Evolutionary conservation across 768 basidiomycete species (phyloP), one percentile per base, ranked within the genome.

Genomic region (Lentinula guzmanii): DNA sequence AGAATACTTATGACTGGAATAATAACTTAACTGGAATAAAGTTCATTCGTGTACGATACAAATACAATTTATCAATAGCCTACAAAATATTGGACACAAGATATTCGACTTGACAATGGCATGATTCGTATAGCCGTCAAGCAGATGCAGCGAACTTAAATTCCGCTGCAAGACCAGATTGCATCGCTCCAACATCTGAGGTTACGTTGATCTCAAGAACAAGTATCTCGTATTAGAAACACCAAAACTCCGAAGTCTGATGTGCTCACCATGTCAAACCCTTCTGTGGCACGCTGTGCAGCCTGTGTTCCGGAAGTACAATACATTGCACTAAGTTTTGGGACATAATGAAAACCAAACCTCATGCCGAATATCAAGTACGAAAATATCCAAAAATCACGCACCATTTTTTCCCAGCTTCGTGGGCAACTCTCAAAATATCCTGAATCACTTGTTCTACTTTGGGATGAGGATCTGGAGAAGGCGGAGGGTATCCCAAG

Each of bases 331-430:
- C 83, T 83, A 39, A 6, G 45, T 52, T 31, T 16, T 21, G n/a
- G 4, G 35, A 24, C n/a, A 53, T 5, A n/a, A 35, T 18, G n/a
- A 39, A 37, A 35, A 18, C 34, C 6, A 39, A 37, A 11, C 37
- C 55, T 28, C 41, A 56, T 28, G 55, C 31, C 41, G 24, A n/a
- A 45, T 35, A 10, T 11, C 21, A 52, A 9, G 11, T 56, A 10
- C 2, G 24, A 50, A 61, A 31, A 35, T 43, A 31, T 8, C 21
- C n/a, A 24, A 10, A 9, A 8, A 8, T 13, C 9, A 21, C 75
- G 18, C 61, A 87, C 86, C 86, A 86, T 75, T 89, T 89, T 75
- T 88, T 89, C 21, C 80, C 77, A 8, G 79, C 78, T 46, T 65
- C 67, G 64, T 89, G 86, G 0, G 82, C 73, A 2, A 69, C 77